Base-by-base conservation (phyloP, 768 basidiomycete species). In the Termitomyces sp. region DNA sequence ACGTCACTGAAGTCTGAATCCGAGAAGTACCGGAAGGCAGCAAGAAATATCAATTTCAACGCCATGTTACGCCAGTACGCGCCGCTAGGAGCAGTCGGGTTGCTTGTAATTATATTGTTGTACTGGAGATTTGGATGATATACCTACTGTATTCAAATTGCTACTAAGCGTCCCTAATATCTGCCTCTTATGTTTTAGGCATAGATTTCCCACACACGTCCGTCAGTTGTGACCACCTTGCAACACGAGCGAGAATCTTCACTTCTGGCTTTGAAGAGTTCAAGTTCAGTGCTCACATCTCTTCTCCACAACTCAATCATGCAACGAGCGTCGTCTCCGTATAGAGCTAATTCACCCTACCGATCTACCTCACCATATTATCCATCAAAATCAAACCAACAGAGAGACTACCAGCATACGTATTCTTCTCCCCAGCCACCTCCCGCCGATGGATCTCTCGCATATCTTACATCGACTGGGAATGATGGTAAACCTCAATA, bases 21-120 rank as follows among this genome's bases (percentile, higher is more conserved):
- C 18, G 92, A 97, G 75, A 98, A 92, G 75, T 99, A 98, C 72
- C 86, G 96, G 50, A 95, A 91, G 74, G 93, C 94, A 27, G 94
- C 97, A 26, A 80, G 91, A 63, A 94, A 97, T 65, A 90, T 99
- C 73, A 98, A 98, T 68, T 69, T 95, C 55, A 84, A 95, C 63
- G 93, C 94, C 14, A 88, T 98, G 86, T 69, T 98, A 63, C 85
- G 97, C 59, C 93, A 98, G 68, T 99, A 95, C 73, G 97, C 95
- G 39, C 97, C 97, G 2, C 72, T 98, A 55, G 94, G 83, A 46
- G 94, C 88, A 20, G 81, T 95, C 44, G 82, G 77, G 20, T 75
- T 98, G 61, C 79, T 99, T 63, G 65, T 97, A 53, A 75, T 98
- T 61, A 78, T 92, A 61, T 67, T 92, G 50, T 64, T 92, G 41